A percentile compares a stretch with the other conserved stretches of the same genome.
Conservation (phyloP, 2,329 filamentous ascomycete genomes). For the Penicillium sp. region DNA sequence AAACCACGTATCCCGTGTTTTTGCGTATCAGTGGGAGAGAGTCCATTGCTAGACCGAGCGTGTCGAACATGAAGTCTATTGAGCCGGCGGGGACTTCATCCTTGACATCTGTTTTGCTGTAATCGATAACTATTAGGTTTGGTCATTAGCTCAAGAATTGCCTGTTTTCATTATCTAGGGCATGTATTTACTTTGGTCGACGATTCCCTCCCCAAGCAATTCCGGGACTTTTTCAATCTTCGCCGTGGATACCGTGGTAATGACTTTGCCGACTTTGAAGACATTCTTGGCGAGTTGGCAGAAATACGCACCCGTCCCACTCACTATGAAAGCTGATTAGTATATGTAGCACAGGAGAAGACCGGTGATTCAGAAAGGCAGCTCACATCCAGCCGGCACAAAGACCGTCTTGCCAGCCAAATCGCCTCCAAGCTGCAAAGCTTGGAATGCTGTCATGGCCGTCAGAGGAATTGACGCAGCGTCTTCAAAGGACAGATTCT, state of each 20-base stretch:
- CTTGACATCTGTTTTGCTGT: conserved; percentile 41
- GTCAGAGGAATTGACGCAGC: conserved; percentile 42
- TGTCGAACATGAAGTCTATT: conserved; percentile 51
- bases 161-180: background rate
- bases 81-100: conserved; percentile 37
- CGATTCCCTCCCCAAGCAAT: conserved; percentile 40
- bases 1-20: conserved; percentile 30
- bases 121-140: conserved; percentile 42
- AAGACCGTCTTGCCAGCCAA: conserved; percentile 51
- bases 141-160: background rate
- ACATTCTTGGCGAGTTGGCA: conserved; percentile 51
- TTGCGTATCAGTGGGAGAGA: conserved; percentile 42
- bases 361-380: background rate
- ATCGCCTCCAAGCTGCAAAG: conserved; percentile 40
- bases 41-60: conserved; percentile 38
- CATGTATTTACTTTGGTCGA: conserved; percentile 36
- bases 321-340: conserved; percentile 26
- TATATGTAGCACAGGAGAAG: background rate
- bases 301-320: conserved; percentile 44
- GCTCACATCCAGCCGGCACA: conserved; percentile 42
- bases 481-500: conserved; percentile 38
- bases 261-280: conserved; percentile 48
- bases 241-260: conserved; percentile 51
- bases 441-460: conserved; percentile 42
- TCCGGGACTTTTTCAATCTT: conserved; percentile 47